These are phyloP conservation scores for Myotisia sp. DNA, from an alignment of 2,329 filamentous ascomycete genomes.

Conservation along the genomic window DNA sequence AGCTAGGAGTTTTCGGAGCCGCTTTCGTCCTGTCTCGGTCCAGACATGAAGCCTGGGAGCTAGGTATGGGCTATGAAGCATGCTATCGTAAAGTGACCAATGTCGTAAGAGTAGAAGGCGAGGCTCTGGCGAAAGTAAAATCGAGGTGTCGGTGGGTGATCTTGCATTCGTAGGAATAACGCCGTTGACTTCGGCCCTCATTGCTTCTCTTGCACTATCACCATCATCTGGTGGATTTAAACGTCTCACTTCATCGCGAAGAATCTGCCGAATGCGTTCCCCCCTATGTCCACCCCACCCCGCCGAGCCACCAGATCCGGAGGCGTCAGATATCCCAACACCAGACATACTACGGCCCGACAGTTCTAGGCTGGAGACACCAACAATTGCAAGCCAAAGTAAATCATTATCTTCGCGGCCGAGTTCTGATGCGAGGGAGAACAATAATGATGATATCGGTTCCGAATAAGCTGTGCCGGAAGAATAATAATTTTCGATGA, in stretches of 20 bases:
- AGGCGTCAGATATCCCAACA: conserved; percentile 48
- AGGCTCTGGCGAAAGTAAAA: conserved; percentile 83
- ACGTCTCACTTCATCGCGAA: conserved; percentile 86
- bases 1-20: conserved; percentile 82
- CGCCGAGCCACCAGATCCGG: conserved; percentile 39
- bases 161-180: conserved; percentile 78
- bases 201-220: conserved; percentile 45
- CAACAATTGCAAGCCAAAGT: conserved; percentile 87
- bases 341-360: conserved; percentile 77
- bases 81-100: conserved; percentile 96
- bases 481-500: conserved; percentile 71
- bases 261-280: conserved; percentile 66
- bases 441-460: conserved; percentile 85
- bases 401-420: conserved; percentile 94
- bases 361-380: conserved; percentile 83
- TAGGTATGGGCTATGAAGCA: conserved; percentile 92
- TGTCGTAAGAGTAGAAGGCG: conserved; percentile 84
- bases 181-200: conserved; percentile 54
- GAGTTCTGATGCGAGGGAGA: conserved; percentile 84
- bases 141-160: conserved; percentile 80
- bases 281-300: conserved; percentile 74
- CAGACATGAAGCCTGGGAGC: conserved; percentile 86
- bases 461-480: conserved; percentile 85
- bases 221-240: conserved; percentile 63
- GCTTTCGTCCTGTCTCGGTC: conserved; percentile 76